Evolutionary conservation across 352 stramenopile species (phyloP), one percentile per base, ranked within the genome.

Genomic region (Thraustotheca clavata): DNA sequence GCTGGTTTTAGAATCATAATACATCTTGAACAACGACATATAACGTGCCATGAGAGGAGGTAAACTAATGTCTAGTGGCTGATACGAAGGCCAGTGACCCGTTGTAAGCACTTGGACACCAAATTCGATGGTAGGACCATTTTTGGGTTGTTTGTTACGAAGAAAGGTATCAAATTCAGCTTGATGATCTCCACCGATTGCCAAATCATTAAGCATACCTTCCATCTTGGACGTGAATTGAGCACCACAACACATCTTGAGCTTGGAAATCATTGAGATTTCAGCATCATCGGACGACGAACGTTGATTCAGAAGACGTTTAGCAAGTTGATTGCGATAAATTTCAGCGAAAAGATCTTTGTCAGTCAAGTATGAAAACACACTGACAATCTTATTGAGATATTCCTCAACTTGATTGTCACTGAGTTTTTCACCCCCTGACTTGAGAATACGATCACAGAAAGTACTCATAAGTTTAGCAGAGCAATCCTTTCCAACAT

Each of bases 221-320:
- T 99, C 97, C 96, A 99, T 99, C 77, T 97, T 96, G 33, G 92
- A 96, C 27, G 97, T 99, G 71, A 99, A 99, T 75, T 99, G 96
- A 11, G 96, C 96, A 69, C 97, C 97, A 71, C 96, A 99, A 47
- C 96, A 87, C 49, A 99, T 79, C 80, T 99, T 99, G 24, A 99
- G 81, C 77, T 99, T 99, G 55, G 91, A 90, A 72, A 99, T 99
- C 95, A 99, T 99, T 22, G 97, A 79, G 72, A 98, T 95, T 73
- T 99, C 97, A 0, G 95, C 89, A 76, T 99, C 96, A 55, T 98
- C 85, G 33, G 91, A 98, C 24, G 97, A 95, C 24, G 96, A 99
- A n/a, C 95, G 88, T 69, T 98, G 91, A 69, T 98, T 98, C 47
- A 99, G 73, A 49, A 99, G 73, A 38, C 97, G 94, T 77, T 99